phyloP scores from a whole-genome alignment of 176 grass and related monocot genomes.

The Thalia dealbata region DNA sequence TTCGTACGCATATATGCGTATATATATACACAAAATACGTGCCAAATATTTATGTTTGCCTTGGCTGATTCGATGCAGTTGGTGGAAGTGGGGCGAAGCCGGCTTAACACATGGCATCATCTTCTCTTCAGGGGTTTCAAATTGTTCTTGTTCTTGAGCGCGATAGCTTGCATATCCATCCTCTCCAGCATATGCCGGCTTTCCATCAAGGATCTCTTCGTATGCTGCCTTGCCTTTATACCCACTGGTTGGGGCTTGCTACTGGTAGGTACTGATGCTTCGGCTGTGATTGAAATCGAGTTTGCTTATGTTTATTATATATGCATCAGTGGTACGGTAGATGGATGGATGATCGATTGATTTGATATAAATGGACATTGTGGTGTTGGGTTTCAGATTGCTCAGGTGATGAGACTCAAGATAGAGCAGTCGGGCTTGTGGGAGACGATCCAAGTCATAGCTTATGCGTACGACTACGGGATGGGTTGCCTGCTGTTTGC shows the following conservation, averaged over 20 bases:
- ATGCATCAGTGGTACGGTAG: no score
- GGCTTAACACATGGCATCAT: conserved; percentile 69
- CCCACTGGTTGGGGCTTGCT: conserved; percentile 90
- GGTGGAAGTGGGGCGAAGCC: conserved; percentile 51
- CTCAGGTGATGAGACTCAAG: conserved; percentile 74
- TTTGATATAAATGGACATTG: neutral
- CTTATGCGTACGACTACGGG: conserved; percentile 79
- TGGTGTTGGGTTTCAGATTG: conserved; percentile 34
- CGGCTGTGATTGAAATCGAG: neutral
- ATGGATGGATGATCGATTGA: no score
- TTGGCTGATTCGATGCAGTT: conserved; percentile 39
- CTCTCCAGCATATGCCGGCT: conserved; percentile 62
- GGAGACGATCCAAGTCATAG: conserved; percentile 79
- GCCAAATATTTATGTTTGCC: neutral
- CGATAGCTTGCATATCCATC: conserved; percentile 50
- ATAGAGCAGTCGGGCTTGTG: conserved; percentile 62
- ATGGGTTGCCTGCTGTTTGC: conserved; percentile 79
- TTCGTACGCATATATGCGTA: neutral
- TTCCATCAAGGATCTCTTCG: conserved; percentile 66
- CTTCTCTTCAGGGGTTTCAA: conserved; percentile 86
- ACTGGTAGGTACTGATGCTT: conserved; percentile 35
- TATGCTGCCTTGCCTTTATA: conserved; percentile 85
- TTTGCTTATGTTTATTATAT: no score
- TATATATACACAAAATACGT: no score
- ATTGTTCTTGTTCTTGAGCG: conserved; percentile 55